Conservation (phyloP, 495 filamentous ascomycete genomes). For the Rostrohypoxylon terebratum region DNA sequence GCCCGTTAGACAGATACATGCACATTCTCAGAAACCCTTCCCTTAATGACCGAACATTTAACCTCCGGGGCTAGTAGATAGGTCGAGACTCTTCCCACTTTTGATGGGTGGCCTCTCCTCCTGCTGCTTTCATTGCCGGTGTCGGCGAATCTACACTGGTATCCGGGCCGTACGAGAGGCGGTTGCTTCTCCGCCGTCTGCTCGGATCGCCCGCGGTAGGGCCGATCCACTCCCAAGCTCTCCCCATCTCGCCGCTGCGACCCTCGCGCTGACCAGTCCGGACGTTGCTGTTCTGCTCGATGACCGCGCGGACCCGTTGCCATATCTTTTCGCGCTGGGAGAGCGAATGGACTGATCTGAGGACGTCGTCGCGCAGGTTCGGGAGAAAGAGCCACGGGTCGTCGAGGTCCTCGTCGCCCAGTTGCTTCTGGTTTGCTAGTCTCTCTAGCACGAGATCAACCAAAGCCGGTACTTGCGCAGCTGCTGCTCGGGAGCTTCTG, state of each 20-base stretch:
- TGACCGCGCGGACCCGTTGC: constrained; percentile 81
- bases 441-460: constrained; percentile 85
- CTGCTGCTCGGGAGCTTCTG: constrained; percentile 68
- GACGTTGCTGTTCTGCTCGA: constrained; percentile 94
- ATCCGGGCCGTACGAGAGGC: constrained; percentile 60
- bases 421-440: constrained; percentile 82
- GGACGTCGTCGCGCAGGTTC: constrained; percentile 90
- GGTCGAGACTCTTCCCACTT: constrained; percentile 65
- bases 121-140: neutral
- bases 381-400: constrained; percentile 87
- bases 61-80: constrained; percentile 43
- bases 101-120: constrained; percentile 47
- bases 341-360: constrained; percentile 82
- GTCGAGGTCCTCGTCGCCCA: constrained; percentile 73
- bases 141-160: constrained; percentile 44
- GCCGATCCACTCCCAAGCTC: constrained; percentile 98
- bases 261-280: constrained; percentile 85
- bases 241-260: constrained; percentile 83
- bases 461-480: constrained; percentile 78
- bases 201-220: constrained; percentile 60
- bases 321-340: constrained; percentile 80
- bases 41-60: neutral
- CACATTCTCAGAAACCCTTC: constrained; percentile 7
- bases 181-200: constrained; percentile 62
- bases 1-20: neutral